Evolutionary conservation across 2,329 filamentous ascomycete species (phyloP), one percentile per base, ranked within the genome.

Genomic region (Diaporthe ilicicola): DNA sequence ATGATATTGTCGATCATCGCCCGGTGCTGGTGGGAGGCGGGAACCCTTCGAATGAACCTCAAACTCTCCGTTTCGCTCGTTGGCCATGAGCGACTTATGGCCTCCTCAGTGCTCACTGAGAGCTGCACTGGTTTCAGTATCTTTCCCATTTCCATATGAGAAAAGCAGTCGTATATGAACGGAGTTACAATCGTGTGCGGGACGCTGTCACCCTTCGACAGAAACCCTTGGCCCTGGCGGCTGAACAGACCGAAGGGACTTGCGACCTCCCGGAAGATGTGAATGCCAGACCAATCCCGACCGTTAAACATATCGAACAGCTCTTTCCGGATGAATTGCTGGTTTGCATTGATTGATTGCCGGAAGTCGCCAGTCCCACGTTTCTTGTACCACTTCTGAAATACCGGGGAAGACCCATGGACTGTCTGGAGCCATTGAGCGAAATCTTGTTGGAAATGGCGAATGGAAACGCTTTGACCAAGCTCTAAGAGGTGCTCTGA

Each of bases 281-380:
- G 77, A 69, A 90, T 85, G 2, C 7, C 69, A 55, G 15, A 15
- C 29, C 3, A 76, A 3, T 74, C 74, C 3, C 70, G 48, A 0
- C 73, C 56, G 0, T 81, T 77, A 3, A 88, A 77, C 0, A 91
- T 78, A 4, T 87, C 86, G 44, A 84, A 78, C 0, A 87, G 84
- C 76, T 96, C 92, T 70, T 91, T 91, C 79, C 86, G 89, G 0
- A 96, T 81, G 73, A 91, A 95, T 0, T 84, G 82, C 0, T 88
- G 78, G 59, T 94, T 88, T 0, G 88, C 88, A 1, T 87, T 81
- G 1, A 95, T 77, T 0, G 88, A 84, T 0, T 84, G 81, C 0
- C 92, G 85, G 70, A 93, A 95, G 77, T 96, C 93, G 0, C 76
- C 75, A 1, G 81, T 80, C 0, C 81, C 79, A 54, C 85, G 82